These are phyloP conservation scores for Periconia sp. DNA, from an alignment of 2,329 filamentous ascomycete species.

Conservation along the genomic window DNA sequence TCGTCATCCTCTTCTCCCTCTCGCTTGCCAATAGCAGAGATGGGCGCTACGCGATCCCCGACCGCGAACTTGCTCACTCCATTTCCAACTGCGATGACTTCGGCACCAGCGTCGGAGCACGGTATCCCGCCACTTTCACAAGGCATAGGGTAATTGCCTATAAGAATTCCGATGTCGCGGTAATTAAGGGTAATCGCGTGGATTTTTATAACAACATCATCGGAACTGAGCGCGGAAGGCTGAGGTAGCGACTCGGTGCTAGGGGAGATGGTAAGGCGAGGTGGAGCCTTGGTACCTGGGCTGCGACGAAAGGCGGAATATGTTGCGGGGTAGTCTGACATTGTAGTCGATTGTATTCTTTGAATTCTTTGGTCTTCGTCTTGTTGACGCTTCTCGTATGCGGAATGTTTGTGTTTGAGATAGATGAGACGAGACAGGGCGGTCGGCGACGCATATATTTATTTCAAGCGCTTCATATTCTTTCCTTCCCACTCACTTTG, in stretches of 20 bases:
- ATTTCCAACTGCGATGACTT: constrained; percentile 23
- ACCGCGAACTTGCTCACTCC: constrained; percentile 16
- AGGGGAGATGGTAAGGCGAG: constrained; percentile 8
- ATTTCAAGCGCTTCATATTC: no score
- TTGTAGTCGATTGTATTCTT: not conserved
- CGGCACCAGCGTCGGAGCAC: constrained; percentile 26
- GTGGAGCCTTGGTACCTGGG: constrained; percentile 1
- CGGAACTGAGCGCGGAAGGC: constrained; percentile 5
- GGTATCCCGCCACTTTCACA: constrained; percentile 18
- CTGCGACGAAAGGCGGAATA: constrained; percentile 22
- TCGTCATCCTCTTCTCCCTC: constrained; percentile 14
- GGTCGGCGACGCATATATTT: no score
- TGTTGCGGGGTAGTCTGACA: constrained; percentile 17
- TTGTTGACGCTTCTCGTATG: no score
- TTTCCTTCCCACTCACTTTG: no score
- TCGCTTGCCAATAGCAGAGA: constrained; percentile 7
- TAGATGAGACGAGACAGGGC: no score
- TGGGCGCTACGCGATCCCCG: constrained; percentile 29
- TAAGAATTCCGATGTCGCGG: constrained; percentile 29
- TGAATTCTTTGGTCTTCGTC: no score
- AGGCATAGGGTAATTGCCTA: constrained; percentile 15
- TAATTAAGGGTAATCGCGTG: constrained; percentile 32
- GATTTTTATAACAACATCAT: constrained; percentile 26
- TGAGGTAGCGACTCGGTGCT: constrained; percentile 18
- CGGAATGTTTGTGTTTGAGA: no score